Evolutionary conservation across 2,329 filamentous ascomycete genomes (phyloP).

Genomic region (Ceratocystis cacaofunesta): DNA sequence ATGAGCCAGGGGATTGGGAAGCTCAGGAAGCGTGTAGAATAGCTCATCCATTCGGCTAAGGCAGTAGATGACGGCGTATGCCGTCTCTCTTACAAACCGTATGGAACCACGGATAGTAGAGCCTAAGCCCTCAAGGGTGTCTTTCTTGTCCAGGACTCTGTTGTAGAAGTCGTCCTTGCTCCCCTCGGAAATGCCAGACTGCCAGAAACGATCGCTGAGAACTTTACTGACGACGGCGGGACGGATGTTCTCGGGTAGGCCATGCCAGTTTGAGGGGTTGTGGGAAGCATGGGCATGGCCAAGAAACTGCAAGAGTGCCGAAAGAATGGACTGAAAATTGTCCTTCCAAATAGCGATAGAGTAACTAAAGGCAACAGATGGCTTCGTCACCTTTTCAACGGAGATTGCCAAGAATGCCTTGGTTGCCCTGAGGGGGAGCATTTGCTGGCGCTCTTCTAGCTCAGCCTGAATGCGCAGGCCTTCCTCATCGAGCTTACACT

Average conservation of each 20-base stretch:
- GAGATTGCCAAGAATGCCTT: conserved; percentile 88
- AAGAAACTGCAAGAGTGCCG: conserved; percentile 69
- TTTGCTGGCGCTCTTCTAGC: conserved; percentile 60
- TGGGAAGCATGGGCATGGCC: conserved; percentile 86
- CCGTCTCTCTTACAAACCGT: conserved; percentile 77
- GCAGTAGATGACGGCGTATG: conserved; percentile 87
- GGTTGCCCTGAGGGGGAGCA: conserved; percentile 67
- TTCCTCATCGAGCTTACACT: conserved; percentile 59
- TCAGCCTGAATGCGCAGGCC: conserved; percentile 65
- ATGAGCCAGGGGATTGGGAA: conserved; percentile 68
- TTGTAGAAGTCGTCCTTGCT: conserved; percentile 96
- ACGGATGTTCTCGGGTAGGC: conserved; percentile 60
- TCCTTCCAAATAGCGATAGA: conserved; percentile 76
- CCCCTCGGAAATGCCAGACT: conserved; percentile 88
- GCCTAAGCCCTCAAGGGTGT: conserved; percentile 81
- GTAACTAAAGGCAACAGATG: conserved; percentile 55
- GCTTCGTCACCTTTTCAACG: conserved; percentile 71
- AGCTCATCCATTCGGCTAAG: conserved; percentile 75
- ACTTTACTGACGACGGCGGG: conserved; percentile 59
- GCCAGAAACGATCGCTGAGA: conserved; percentile 92
- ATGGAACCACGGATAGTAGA: conserved; percentile 84
- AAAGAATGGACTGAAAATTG: conserved; percentile 67
- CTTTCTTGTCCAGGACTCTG: conserved; percentile 74
- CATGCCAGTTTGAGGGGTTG: conserved; percentile 69
- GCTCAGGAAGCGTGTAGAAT: conserved; percentile 79